Evolutionary conservation across 805 yeast genomes (phyloP), one percentile per base, ranked within the genome.

Genomic region (Ogataea nitratoaversa): DNA sequence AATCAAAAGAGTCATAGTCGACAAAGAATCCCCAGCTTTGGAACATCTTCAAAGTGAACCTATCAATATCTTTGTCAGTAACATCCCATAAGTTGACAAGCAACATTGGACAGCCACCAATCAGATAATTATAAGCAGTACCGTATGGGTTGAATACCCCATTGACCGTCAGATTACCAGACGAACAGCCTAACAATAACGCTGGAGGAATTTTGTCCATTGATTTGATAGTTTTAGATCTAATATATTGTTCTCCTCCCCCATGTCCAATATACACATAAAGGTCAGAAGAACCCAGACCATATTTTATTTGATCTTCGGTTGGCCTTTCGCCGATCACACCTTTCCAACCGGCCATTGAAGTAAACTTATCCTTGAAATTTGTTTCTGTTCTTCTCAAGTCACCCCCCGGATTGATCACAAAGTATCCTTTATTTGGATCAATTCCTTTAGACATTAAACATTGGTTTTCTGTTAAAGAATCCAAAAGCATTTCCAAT

Each of bases 41-140:
- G 48, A 93, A 72, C 29, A 86, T 57, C 2, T 74, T 66, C 8
- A 71, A 44, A 19, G 87, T 82, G 50, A 90, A 88, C 50, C 71
- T 72, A 60, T 93, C 98, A 37, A 88, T 86, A 59, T 93, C 99
- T 49, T 85, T 89, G 61, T 93, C 98, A 0, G 98, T 93, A 4
- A 93, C 97, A 60, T 89, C 96, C 99, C 99, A 93, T 41, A 93
- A 62, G 53, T 87, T 88, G 0, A 87, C 96, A 28, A 93, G 64
- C 1, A 88, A 72, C 79, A 84, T 72, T 0, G 95, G 93, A 35
- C 87, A 76, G 0, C 95, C 95, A 18, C 89, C 93, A 8, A 75
- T 65, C 20, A 93, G 59, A 69, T 89, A 89, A 37, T 84, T 78
- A 49, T 76, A 72, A 0, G 88, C 74, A 3, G 91, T 84, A 1